These are phyloP conservation scores for Udeniomyces megalosporus DNA, from an alignment of 768 basidiomycete species.

Conservation along the genomic window DNA sequence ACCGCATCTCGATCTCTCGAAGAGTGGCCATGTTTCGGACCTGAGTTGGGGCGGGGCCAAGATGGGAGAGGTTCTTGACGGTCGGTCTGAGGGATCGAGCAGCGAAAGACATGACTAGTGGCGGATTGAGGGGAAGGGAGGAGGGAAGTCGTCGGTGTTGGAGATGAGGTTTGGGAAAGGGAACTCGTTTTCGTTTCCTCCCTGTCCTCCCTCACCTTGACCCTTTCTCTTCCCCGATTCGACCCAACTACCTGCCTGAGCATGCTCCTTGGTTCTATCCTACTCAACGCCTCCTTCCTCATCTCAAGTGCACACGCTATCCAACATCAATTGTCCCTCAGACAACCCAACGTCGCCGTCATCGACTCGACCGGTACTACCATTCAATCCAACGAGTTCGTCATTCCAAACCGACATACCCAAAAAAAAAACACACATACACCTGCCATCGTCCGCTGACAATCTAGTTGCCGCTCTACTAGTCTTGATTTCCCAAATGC, in stretches of 20 bases:
- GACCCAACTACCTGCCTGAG: too few relatives aligned
- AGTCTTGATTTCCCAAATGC: not conserved
- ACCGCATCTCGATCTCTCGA: constrained; percentile 85
- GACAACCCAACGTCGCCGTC: not conserved
- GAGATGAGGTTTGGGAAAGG: not conserved
- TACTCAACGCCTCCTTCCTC: too few relatives aligned
- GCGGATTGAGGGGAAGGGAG: not conserved
- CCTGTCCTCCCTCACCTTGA: too few relatives aligned
- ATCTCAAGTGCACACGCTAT: not conserved
- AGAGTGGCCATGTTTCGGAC: constrained; percentile 56
- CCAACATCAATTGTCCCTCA: not conserved
- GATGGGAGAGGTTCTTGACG: constrained; percentile 6
- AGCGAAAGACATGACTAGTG: constrained; percentile 9
- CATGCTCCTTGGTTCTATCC: too few relatives aligned
- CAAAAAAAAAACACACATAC: too few relatives aligned
- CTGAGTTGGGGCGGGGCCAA: constrained; percentile 11
- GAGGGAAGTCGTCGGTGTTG: not conserved
- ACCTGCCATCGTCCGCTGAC: too few relatives aligned
- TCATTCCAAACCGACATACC: too few relatives aligned
- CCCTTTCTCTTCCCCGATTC: too few relatives aligned
- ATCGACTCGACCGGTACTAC: not conserved
- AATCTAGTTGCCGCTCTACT: too few relatives aligned
- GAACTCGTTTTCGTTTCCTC: too few relatives aligned
- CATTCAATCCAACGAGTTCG: too few relatives aligned
- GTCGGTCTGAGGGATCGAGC: constrained; percentile 11